phyloP scores from a whole-genome alignment of 2,329 filamentous ascomycete genomes.

The Alternaria rosae region DNA sequence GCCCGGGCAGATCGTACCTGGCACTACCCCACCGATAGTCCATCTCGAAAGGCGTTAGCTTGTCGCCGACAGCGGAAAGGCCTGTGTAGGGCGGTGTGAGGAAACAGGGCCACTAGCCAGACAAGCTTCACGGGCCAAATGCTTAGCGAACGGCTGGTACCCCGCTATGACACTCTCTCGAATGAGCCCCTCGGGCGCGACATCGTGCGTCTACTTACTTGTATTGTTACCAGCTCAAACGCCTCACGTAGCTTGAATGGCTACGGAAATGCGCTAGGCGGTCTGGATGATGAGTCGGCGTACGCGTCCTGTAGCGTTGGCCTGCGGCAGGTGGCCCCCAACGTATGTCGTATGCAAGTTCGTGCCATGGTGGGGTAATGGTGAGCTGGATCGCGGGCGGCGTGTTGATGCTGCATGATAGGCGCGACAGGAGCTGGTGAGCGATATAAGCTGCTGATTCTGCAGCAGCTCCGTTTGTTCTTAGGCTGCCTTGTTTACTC shows the following conservation, averaged over 20 bases:
- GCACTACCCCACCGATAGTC: constrained; percentile 5
- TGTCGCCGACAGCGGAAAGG: background rate
- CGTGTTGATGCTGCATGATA: constrained; percentile 3
- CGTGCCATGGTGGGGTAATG: constrained; percentile 23
- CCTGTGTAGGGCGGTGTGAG: constrained; percentile 15
- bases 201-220: background rate
- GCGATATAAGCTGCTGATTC: constrained; percentile 19
- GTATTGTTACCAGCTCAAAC: background rate
- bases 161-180: constrained; percentile 17
- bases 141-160: constrained; percentile 23
- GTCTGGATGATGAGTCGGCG: constrained; percentile 3
- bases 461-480: background rate
- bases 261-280: background rate
- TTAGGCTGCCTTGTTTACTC: background rate
- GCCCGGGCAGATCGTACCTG: constrained; percentile 8
- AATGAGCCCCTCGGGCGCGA: constrained; percentile 14
- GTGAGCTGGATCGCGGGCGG: constrained; percentile 7
- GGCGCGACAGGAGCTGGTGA: background rate
- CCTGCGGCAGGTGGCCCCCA: constrained; percentile 3
- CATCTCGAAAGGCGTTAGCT: background rate
- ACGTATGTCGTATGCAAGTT: constrained; percentile 11
- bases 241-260: background rate
- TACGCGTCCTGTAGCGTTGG: constrained; percentile 8
- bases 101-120: background rate
- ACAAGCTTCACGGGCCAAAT: constrained; percentile 29